A percentile compares a stretch with the other conserved stretches of the same genome.
These are phyloP conservation scores for Fusarium armeniacum DNA, from an alignment of 2,329 filamentous ascomycete genomes.

Conservation along the genomic window DNA sequence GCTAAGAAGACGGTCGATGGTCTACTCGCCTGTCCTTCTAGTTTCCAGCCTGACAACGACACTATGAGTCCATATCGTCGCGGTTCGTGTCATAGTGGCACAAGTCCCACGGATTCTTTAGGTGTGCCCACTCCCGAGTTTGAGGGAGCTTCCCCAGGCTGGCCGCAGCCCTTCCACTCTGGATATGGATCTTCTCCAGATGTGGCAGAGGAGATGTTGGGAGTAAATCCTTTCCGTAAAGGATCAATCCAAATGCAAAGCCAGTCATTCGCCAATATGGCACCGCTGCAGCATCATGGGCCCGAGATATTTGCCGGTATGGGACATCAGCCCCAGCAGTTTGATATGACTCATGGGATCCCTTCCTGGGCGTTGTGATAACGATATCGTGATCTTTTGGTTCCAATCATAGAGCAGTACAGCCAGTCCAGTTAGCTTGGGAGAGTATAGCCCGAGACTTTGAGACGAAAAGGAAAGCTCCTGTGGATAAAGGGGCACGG, in stretches of 20 bases:
- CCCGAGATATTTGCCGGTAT: conserved; percentile 35
- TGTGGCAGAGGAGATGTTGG: conserved; percentile 41
- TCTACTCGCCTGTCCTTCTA: conserved; percentile 34
- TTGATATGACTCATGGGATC: conserved; percentile 35
- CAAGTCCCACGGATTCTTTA: conserved; percentile 48
- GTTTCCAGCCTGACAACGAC: conserved; percentile 32
- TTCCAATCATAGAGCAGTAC: neutral
- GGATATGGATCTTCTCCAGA: conserved; percentile 40
- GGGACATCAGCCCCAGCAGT: conserved; percentile 25
- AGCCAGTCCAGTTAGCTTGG: neutral
- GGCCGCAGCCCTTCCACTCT: conserved; percentile 45
- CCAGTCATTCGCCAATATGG: conserved; percentile 23
- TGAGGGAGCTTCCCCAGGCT: conserved; percentile 40
- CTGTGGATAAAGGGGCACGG: neutral
- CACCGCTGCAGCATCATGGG: conserved; percentile 20
- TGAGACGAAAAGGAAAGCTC: conserved; percentile 3
- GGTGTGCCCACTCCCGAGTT: conserved; percentile 43
- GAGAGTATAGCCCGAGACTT: neutral
- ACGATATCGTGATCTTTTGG: conserved; percentile 3
- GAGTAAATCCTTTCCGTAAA: conserved; percentile 37
- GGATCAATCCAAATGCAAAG: conserved; percentile 29
- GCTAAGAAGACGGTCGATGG: conserved; percentile 51
- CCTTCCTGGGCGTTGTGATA: conserved; percentile 42
- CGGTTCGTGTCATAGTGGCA: conserved; percentile 45
- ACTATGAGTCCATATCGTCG: conserved; percentile 38